These are phyloP conservation scores for Salix exigua DNA, from an alignment of 345 rosid genomes.

Conservation along the genomic window DNA sequence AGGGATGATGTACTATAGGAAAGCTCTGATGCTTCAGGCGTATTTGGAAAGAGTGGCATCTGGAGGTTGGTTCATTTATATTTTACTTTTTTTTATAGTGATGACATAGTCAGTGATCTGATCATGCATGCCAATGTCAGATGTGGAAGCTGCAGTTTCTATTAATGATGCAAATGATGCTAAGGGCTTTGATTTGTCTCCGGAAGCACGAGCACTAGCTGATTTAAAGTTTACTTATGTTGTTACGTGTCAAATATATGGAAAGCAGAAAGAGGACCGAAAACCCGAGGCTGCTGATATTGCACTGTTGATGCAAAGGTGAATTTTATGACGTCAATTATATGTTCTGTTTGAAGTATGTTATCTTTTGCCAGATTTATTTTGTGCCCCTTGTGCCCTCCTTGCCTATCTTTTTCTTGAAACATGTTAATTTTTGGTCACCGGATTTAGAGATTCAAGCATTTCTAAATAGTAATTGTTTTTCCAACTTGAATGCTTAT, in stretches of 20 bases:
- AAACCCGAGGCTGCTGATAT: constrained; percentile 92
- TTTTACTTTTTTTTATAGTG: constrained; percentile 1
- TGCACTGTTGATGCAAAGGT: constrained; percentile 94
- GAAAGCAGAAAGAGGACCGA: constrained; percentile 91
- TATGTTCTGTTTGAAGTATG: too few species aligned
- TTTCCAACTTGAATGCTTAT: neutral
- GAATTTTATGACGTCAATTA: constrained; percentile 1
- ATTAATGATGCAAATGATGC: constrained; percentile 51
- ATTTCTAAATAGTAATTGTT: neutral
- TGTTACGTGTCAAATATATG: constrained; percentile 95
- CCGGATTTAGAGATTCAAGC: neutral
- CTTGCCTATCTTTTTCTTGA: neutral
- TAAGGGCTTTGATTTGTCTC: constrained; percentile 85
- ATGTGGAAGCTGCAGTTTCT: constrained; percentile 54
- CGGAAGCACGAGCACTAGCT: constrained; percentile 84
- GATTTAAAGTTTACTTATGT: constrained; percentile 92
- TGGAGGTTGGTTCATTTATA: constrained; percentile 53
- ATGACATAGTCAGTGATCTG: constrained; percentile 16
- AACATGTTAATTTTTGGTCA: neutral
- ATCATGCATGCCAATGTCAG: constrained; percentile 39
- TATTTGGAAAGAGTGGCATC: constrained; percentile 65
- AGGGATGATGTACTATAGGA: constrained; percentile 99
- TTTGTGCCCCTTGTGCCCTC: too few species aligned
- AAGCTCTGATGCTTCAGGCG: constrained; percentile 90
- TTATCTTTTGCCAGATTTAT: too few species aligned